Conservation (phyloP, 495 filamentous ascomycete genomes). For the Melanomma pulvis-pyrius region DNA sequence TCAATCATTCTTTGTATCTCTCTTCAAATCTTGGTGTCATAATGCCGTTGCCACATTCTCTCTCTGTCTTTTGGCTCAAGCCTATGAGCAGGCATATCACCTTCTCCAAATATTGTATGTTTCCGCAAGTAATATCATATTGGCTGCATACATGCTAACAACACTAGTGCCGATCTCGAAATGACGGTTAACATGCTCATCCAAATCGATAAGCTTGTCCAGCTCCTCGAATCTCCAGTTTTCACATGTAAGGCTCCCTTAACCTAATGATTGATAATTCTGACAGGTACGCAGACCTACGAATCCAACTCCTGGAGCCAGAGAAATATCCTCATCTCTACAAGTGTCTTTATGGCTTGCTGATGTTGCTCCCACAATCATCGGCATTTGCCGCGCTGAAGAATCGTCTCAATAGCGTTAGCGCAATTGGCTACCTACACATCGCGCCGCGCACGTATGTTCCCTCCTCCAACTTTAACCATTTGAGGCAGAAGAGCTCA, state of each 20-base stretch:
- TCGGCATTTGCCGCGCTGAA: conserved; percentile 96
- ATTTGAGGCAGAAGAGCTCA: conserved; percentile 42
- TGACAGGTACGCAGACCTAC: conserved; percentile 64
- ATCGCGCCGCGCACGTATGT: conserved; percentile 80
- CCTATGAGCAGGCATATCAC: conserved; percentile 98
- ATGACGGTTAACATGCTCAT: conserved; percentile 99
- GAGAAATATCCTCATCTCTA: conserved; percentile 95
- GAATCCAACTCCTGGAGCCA: conserved; percentile 95
- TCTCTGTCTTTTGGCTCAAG: conserved; percentile 91
- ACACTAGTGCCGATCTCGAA: conserved; percentile 83
- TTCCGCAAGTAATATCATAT: background rate
- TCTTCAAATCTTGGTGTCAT: conserved; percentile 98
- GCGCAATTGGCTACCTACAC: conserved; percentile 94
- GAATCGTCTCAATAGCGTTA: conserved; percentile 94
- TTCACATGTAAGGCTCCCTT: conserved; percentile 73
- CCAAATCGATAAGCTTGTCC: conserved; percentile 98
- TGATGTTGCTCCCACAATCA: conserved; percentile 97
- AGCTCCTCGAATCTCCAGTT: conserved; percentile 94
- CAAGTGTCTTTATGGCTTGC: conserved; percentile 95
- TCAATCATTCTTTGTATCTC: conserved; percentile 88
- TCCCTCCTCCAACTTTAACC: conserved; percentile 42
- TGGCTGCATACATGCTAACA: conserved; percentile 47
- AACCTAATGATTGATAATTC: background rate
- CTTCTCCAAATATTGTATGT: conserved; percentile 89
- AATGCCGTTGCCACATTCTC: conserved; percentile 98